phyloP scores from a whole-genome alignment of 306 rosid species.

The Cicer yamashitae region DNA sequence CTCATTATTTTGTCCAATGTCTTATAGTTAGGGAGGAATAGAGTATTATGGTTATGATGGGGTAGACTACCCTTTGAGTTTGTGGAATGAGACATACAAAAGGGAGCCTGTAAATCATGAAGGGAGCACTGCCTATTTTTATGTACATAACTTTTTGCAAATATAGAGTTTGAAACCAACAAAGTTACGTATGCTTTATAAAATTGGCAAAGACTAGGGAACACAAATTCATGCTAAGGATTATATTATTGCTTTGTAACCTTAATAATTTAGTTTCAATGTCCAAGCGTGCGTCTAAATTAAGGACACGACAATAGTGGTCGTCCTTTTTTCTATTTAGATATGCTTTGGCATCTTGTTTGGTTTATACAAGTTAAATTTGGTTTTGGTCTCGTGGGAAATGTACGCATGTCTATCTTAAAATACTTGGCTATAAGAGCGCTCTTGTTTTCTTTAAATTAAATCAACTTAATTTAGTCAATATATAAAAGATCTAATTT shows the following conservation, averaged over 20 bases:
- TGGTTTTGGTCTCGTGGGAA: constrained; percentile 9
- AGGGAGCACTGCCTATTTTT: constrained; percentile 37
- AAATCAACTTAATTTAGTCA: no score
- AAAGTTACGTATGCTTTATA: constrained; percentile 62
- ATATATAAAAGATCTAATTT: no score
- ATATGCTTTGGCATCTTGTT: constrained; percentile 58
- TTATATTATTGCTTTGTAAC: constrained; percentile 39
- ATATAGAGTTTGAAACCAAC: constrained; percentile 78
- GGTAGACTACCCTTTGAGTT: constrained; percentile 29
- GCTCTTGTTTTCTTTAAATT: no score
- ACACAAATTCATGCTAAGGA: constrained; percentile 53
- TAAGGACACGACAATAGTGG: constrained; percentile 55
- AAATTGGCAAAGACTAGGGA: constrained; percentile 56
- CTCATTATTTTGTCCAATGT: no score
- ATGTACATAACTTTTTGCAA: constrained; percentile 26
- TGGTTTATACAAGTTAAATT: constrained; percentile 18
- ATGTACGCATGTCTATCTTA: neutral
- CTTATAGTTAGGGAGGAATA: no score
- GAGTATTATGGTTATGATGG: neutral
- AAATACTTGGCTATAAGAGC: no score
- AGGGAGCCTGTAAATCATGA: constrained; percentile 40
- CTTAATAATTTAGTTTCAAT: constrained; percentile 45
- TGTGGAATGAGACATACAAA: constrained; percentile 43
- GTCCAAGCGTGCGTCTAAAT: constrained; percentile 58
- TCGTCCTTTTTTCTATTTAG: constrained; percentile 43